Evolutionary conservation across 129 eudicot species (phyloP).

Genomic region (Chrysanthemum seticuspe): DNA sequence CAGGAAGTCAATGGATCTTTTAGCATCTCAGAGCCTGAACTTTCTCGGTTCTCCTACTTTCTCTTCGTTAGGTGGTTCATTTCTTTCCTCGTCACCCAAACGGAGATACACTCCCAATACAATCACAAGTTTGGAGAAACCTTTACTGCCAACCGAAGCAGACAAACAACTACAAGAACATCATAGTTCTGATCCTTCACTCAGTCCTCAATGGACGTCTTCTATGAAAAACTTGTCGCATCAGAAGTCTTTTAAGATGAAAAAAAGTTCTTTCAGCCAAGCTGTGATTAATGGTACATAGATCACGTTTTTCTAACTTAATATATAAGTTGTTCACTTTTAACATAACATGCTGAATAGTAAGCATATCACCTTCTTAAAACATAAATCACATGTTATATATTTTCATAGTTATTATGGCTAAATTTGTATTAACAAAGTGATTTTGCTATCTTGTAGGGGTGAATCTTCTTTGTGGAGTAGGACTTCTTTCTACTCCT

Average conservation of each 20-base stretch:
- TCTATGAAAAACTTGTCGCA: constrained; percentile 37
- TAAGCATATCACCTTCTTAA: background rate
- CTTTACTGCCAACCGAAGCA: constrained; percentile 38
- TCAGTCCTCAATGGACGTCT: constrained; percentile 50
- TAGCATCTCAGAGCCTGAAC: constrained; percentile 26
- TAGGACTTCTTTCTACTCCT: constrained; percentile 81
- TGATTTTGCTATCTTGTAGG: constrained; percentile 44
- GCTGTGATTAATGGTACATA: constrained; percentile 74
- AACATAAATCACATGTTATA: background rate
- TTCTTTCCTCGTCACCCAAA: constrained; percentile 37
- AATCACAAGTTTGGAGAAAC: constrained; percentile 50
- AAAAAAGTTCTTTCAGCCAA: constrained; percentile 68
- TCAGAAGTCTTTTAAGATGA: constrained; percentile 39
- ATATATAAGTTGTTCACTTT: background rate
- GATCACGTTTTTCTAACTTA: background rate
- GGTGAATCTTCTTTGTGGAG: constrained; percentile 87
- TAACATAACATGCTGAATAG: no score
- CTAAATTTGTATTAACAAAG: background rate
- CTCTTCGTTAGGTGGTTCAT: constrained; percentile 14
- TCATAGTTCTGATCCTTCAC: constrained; percentile 48
- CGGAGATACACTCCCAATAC: constrained; percentile 44
- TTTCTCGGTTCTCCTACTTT: constrained; percentile 26
- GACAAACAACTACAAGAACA: constrained; percentile 47
- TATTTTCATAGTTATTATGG: background rate
- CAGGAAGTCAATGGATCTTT: constrained; percentile 32